These are phyloP conservation scores for Caryopteris hybrid DNA, from an alignment of 305 asterid species.

Conservation along the genomic window DNA sequence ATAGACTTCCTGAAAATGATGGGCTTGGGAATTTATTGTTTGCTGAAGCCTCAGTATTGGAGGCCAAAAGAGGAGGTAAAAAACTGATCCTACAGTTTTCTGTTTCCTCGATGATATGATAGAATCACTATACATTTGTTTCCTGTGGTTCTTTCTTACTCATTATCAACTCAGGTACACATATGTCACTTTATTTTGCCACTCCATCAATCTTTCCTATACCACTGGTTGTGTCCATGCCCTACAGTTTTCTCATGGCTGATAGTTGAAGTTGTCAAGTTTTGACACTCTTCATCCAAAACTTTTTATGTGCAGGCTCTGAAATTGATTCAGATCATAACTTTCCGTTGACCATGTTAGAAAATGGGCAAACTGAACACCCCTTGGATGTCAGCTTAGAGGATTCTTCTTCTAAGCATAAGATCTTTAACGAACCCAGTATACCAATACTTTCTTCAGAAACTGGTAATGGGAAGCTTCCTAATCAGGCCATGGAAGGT, in stretches of 20 bases:
- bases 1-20: slow-evolving; percentile 22
- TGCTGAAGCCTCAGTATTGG: slow-evolving; percentile 24
- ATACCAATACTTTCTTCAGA: slow-evolving; percentile 23
- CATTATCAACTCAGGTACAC: neutral
- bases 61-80: slow-evolving; percentile 52
- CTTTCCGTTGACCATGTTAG: slow-evolving; percentile 9
- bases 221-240: neutral
- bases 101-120: slow-evolving; percentile 1
- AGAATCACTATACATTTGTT: neutral
- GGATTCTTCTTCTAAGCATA: slow-evolving; percentile 22
- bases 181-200: slow-evolving; percentile 5
- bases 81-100: slow-evolving; percentile 13
- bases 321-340: slow-evolving; percentile 23
- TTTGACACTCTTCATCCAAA: slow-evolving; percentile 19
- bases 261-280: slow-evolving; percentile 14
- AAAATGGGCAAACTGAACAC: slow-evolving; percentile 25
- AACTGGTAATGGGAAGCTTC: slow-evolving; percentile 33
- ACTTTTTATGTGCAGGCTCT: slow-evolving; percentile 33
- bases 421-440: slow-evolving; percentile 24
- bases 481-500: slow-evolving; percentile 35
- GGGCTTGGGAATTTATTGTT: slow-evolving; percentile 11
- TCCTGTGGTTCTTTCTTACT: slow-evolving; percentile 1
- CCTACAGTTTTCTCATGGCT: neutral
- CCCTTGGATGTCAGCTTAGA: slow-evolving; percentile 20
- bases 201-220: neutral